Evolutionary conservation across 176 grass and related monocot species (phyloP).

Genomic region (Oryza meyeriana): DNA sequence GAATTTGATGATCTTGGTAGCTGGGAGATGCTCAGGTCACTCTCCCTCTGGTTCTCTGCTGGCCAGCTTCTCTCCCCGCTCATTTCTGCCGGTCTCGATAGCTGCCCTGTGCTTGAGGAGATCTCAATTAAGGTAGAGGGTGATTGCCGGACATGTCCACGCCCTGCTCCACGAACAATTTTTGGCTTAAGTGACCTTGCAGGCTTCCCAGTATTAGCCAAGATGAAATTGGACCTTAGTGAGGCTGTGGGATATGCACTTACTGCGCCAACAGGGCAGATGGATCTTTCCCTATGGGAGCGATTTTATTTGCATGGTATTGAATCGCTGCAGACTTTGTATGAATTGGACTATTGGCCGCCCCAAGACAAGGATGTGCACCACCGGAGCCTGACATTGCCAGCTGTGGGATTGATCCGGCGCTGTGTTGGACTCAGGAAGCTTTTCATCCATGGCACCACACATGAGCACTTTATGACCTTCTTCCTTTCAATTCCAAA

Average conservation of each 20-base stretch:
- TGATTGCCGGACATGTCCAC: conserved; percentile 65
- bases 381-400: conserved; percentile 76
- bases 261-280: conserved; percentile 80
- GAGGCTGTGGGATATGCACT: conserved; percentile 90
- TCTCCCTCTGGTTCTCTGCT: conserved; percentile 81
- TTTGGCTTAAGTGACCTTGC: conserved; percentile 69
- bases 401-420: conserved; percentile 57
- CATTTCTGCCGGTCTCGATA: conserved; percentile 48
- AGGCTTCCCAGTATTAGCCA: conserved; percentile 53
- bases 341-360: conserved; percentile 97
- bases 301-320: conserved; percentile 87
- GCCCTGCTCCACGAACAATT: background rate
- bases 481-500: conserved; percentile 64
- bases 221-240: conserved; percentile 90
- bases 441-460: conserved; percentile 91
- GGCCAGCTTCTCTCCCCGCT: conserved; percentile 76
- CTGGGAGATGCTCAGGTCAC: conserved; percentile 70
- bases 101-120: conserved; percentile 74
- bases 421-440: conserved; percentile 59
- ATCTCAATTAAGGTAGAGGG: conserved; percentile 92
- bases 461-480: conserved; percentile 87
- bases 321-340: conserved; percentile 37
- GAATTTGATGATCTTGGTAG: conserved; percentile 48
- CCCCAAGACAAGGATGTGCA: conserved; percentile 96
- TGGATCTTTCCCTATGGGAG: conserved; percentile 93